phyloP scores from a whole-genome alignment of 2,329 filamentous ascomycete genomes.

The Botrytis elliptica region DNA sequence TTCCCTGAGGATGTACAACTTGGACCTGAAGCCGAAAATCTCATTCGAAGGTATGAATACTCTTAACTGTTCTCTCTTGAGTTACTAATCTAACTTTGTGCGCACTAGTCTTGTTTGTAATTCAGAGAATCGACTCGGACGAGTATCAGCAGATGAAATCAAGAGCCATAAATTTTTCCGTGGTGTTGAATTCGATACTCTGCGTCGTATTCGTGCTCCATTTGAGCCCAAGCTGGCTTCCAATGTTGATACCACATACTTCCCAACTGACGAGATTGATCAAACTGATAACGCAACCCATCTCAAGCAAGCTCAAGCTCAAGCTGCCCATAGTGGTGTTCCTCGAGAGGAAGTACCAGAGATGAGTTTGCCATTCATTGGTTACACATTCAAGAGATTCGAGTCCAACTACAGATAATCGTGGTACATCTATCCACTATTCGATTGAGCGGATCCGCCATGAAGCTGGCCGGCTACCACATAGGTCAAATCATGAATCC shows the following conservation, averaged over 20 bases:
- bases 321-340: slow-evolving; percentile 54
- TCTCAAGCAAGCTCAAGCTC: slow-evolving; percentile 65
- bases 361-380: slow-evolving; percentile 94
- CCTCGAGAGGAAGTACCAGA: slow-evolving; percentile 78
- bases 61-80: neutral
- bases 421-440: slow-evolving; percentile 15
- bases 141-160: slow-evolving; percentile 84
- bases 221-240: slow-evolving; percentile 93
- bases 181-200: slow-evolving; percentile 89
- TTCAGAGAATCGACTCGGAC: slow-evolving; percentile 85
- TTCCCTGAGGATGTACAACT: slow-evolving; percentile 95
- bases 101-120: slow-evolving; percentile 80
- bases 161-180: slow-evolving; percentile 95
- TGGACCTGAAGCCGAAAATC: slow-evolving; percentile 82
- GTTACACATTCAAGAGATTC: slow-evolving; percentile 98
- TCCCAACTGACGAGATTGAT: slow-evolving; percentile 97
- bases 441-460: neutral
- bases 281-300: slow-evolving; percentile 91
- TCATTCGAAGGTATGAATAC: slow-evolving; percentile 76
- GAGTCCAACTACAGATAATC: slow-evolving; percentile 64
- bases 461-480: neutral
- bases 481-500: neutral
- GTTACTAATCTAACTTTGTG: slow-evolving; percentile 33
- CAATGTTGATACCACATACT: slow-evolving; percentile 95
- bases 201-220: slow-evolving; percentile 89